A percentile compares a stretch with the other conserved stretches of the same genome.
Evolutionary conservation across 2,329 filamentous ascomycete species (phyloP).

Genomic region (Paracamarosporium sp.): DNA sequence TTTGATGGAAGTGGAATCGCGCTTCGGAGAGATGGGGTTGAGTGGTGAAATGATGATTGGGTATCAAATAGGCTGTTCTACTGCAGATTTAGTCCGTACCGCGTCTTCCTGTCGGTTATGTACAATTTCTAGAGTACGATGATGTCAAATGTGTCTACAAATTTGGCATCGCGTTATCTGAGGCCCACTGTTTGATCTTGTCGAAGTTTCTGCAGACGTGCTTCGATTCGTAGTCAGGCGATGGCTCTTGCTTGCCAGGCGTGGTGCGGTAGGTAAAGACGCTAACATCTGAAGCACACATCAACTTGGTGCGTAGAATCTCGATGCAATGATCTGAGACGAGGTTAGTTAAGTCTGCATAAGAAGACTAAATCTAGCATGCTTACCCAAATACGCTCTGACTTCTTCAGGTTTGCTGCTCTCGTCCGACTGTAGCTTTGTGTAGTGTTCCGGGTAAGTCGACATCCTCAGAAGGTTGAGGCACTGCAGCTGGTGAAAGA

Average conservation of each 20-base stretch:
- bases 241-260: slow-evolving; percentile 29
- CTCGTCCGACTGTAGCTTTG: slow-evolving; percentile 33
- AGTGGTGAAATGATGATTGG: not conserved
- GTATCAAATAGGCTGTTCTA: not conserved
- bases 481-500: slow-evolving; percentile 59
- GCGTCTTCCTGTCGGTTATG: not conserved
- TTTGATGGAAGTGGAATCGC: not conserved
- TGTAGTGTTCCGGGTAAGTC: slow-evolving; percentile 42
- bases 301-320: slow-evolving; percentile 44
- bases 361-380: not conserved
- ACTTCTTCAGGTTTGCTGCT: slow-evolving; percentile 38
- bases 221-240: slow-evolving; percentile 40
- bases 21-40: no score
- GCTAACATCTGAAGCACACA: slow-evolving; percentile 43
- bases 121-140: not conserved
- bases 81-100: not conserved
- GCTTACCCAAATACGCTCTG: slow-evolving; percentile 32
- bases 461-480: slow-evolving; percentile 44
- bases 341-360: not conserved
- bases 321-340: slow-evolving; percentile 44
- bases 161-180: slow-evolving; percentile 38
- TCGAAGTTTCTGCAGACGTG: slow-evolving; percentile 45
- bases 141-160: not conserved
- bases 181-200: slow-evolving; percentile 40
- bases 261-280: slow-evolving; percentile 41